Evolutionary conservation across 345 rosid genomes (phyloP).

Genomic region (Nephelium lappaceum): DNA sequence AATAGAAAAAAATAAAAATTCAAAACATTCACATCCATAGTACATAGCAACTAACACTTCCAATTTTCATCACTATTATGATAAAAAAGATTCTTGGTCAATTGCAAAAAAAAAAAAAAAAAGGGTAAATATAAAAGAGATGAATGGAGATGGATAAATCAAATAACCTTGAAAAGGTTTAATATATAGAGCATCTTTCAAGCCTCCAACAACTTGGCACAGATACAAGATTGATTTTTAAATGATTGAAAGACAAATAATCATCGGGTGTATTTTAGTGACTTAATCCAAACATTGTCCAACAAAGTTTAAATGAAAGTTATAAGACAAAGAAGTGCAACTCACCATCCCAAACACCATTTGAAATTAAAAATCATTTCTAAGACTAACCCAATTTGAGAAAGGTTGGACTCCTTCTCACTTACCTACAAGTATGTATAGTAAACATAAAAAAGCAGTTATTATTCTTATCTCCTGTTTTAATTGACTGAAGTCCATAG

Average conservation of each 20-base stretch:
- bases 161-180: slow-evolving; percentile 53
- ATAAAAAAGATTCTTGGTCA: too few species aligned
- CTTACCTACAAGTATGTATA: slow-evolving; percentile 55
- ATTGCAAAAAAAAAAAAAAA: too few species aligned
- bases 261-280: slow-evolving; percentile 9
- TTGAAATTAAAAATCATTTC: slow-evolving; percentile 43
- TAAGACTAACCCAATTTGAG: slow-evolving; percentile 68
- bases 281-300: neutral
- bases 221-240: slow-evolving; percentile 70
- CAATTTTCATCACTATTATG: too few species aligned
- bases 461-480: neutral
- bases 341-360: slow-evolving; percentile 86
- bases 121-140: too few species aligned
- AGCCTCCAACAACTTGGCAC: slow-evolving; percentile 63
- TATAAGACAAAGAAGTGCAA: slow-evolving; percentile 18
- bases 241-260: slow-evolving; percentile 20
- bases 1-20: too few species aligned
- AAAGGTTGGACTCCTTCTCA: slow-evolving; percentile 67
- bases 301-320: neutral
- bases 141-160: neutral
- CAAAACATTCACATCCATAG: too few species aligned
- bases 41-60: too few species aligned
- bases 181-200: slow-evolving; percentile 48
- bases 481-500: neutral
- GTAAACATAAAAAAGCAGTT: slow-evolving; percentile 12